Conservation (phyloP, 1,284 basidiomycete species). For the Ceratobasidium theobromae region DNA sequence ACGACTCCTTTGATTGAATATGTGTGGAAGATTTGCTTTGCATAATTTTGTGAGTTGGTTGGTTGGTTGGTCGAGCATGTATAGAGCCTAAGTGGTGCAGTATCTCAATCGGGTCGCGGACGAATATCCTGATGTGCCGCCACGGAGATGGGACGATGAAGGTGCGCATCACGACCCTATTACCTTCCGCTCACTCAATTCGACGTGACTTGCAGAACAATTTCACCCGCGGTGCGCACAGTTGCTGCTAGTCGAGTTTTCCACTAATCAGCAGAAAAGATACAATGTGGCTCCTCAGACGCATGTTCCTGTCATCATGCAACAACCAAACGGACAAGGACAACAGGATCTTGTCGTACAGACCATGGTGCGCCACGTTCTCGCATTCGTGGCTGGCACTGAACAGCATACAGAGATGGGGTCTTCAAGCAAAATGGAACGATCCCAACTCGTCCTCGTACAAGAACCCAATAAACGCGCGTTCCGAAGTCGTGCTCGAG, state of each 20-base stretch:
- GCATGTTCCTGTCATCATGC: conserved; percentile 35
- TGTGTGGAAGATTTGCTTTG: conserved; percentile 25
- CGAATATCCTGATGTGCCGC: conserved; percentile 21
- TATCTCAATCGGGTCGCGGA: conserved; percentile 15
- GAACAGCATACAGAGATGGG: conserved; percentile 86
- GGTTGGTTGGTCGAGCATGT: not conserved
- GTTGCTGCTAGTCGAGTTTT: not conserved
- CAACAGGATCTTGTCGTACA: conserved; percentile 29
- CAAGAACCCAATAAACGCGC: conserved; percentile 85
- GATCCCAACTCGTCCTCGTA: conserved; percentile 65
- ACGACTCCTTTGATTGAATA: not conserved
- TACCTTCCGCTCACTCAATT: not conserved
- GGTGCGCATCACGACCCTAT: not conserved
- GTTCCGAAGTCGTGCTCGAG: conserved; percentile 77
- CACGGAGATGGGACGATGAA: conserved; percentile 27
- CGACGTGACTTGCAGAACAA: not conserved
- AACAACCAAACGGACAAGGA: conserved; percentile 41
- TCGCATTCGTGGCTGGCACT: not conserved
- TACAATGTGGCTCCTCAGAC: conserved; percentile 39
- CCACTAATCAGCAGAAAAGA: not conserved
- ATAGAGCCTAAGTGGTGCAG: not conserved
- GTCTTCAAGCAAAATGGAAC: conserved; percentile 82
- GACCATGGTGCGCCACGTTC: conserved; percentile 23
- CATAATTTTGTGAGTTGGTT: conserved; percentile 17
- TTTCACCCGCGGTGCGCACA: conserved; percentile 33